A percentile compares a stretch with the other conserved stretches of the same genome.
Evolutionary conservation across 2,329 filamentous ascomycete species (phyloP).

Genomic region (Aspergillus fijiensis): DNA sequence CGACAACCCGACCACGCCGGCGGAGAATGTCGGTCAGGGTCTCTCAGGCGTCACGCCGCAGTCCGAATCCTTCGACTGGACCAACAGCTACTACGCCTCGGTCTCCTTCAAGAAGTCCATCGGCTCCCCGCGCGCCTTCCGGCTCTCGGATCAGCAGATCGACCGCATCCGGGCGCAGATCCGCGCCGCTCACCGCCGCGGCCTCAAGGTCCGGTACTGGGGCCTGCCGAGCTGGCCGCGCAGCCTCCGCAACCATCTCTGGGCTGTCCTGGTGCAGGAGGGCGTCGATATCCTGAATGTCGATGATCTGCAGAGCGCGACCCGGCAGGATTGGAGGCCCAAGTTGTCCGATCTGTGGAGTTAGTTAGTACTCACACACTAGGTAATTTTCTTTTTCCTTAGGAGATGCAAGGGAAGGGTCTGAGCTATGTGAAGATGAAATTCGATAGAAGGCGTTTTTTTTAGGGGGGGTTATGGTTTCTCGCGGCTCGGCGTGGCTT

Average conservation of each 20-base stretch:
- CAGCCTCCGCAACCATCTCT: slow-evolving; percentile 54
- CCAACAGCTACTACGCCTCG: slow-evolving; percentile 60
- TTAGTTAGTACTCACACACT: slow-evolving; percentile 3
- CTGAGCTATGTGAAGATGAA: too few relatives aligned
- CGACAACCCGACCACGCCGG: slow-evolving; percentile 1
- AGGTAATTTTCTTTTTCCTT: too few relatives aligned
- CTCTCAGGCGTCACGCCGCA: slow-evolving; percentile 40
- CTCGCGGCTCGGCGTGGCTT: too few relatives aligned
- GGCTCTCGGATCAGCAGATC: slow-evolving; percentile 48
- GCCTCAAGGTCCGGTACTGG: slow-evolving; percentile 60
- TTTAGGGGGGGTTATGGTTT: too few relatives aligned
- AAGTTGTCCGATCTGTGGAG: slow-evolving; percentile 36
- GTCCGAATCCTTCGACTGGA: slow-evolving; percentile 44
- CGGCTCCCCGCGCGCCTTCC: slow-evolving; percentile 52
- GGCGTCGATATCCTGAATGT: slow-evolving; percentile 59
- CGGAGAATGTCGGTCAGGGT: slow-evolving; percentile 46
- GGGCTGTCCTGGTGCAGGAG: slow-evolving; percentile 54
- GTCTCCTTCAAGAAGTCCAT: slow-evolving; percentile 52
- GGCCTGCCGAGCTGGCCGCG: slow-evolving; percentile 56
- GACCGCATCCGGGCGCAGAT: slow-evolving; percentile 53
- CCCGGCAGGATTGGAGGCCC: slow-evolving; percentile 49
- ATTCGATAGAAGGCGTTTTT: too few relatives aligned
- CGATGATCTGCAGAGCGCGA: slow-evolving; percentile 55
- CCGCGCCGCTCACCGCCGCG: slow-evolving; percentile 50
- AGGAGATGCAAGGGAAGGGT: too few relatives aligned